Evolutionary conservation across 2,329 filamentous ascomycete genomes (phyloP), one percentile per base, ranked within the genome.

Genomic region (Raffaelea albimanens): DNA sequence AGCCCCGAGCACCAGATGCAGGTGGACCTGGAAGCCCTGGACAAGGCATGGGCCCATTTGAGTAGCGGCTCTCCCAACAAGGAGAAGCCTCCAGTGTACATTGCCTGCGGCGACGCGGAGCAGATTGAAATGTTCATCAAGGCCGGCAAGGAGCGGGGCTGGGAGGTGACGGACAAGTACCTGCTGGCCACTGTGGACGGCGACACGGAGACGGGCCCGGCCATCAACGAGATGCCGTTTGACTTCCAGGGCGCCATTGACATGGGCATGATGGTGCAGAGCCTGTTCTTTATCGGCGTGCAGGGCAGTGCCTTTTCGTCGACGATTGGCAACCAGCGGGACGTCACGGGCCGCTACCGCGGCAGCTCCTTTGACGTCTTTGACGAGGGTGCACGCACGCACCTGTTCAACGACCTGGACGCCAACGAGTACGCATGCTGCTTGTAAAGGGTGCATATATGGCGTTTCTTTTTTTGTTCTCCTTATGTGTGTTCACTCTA

Each of bases 161-260:
- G 63, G 63, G 55, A 58, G 2, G 61, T 63, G 3, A 63, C 58
- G 5, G 58, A 64, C 49, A 65, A 65, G 47, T 65, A 60, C 56
- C 50, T 46, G 5, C 48, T 65, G 3, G 57, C 57, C 9, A 20
- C 9, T 13, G 45, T 33, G 5, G 44, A 25, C 29, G 47, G n/a
- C 47, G 55, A 59, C 43, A 25, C 45, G 8, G 43, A 53, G 1
- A 57, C 57, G 0, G 31, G 57, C 4, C 44, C 48, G 2, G 51
- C 48, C 21, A 61, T 64, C 39, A 50, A 59, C 45, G 53, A 46
- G 21, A 45, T 63, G 16, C 49, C 60, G 7, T 64, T 63, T 51
- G 62, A 64, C 53, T 64, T 64, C 47, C 59, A 63, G 51, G 61
- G 61, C 18, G 60, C 58, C 43, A 52, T 64, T 38, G 77, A 64